These are phyloP conservation scores for Penicillium mononematosum DNA, from an alignment of 495 filamentous ascomycete genomes.

Conservation along the genomic window DNA sequence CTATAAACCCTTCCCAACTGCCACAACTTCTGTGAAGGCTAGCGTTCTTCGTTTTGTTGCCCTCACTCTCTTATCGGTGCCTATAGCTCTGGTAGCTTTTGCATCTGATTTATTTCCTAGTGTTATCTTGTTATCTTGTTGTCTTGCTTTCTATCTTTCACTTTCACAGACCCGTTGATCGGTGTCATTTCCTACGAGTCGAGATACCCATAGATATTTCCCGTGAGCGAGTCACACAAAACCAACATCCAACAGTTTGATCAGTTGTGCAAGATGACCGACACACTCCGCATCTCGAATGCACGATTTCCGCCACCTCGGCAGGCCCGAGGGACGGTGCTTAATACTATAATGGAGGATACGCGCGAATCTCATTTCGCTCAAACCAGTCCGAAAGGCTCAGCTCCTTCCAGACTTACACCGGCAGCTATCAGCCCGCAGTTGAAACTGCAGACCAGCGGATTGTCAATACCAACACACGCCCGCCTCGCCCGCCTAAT, in stretches of 20 bases:
- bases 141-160: constrained; percentile 23
- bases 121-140: constrained; percentile 25
- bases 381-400: constrained; percentile 16
- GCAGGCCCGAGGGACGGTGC: constrained; percentile 68
- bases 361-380: constrained; percentile 36
- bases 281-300: constrained; percentile 58
- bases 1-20: constrained; percentile 27
- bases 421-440: constrained; percentile 28
- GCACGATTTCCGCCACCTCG: constrained; percentile 57
- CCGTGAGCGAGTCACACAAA: constrained; percentile 16
- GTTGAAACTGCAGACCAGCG: constrained; percentile 41
- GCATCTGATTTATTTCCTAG: constrained; percentile 13
- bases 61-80: constrained; percentile 6
- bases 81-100: constrained; percentile 13
- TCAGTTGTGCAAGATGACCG: constrained; percentile 51
- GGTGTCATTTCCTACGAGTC: constrained; percentile 35
- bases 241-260: constrained; percentile 24
- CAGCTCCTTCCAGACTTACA: constrained; percentile 7
- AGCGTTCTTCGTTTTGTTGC: constrained; percentile 29
- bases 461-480: constrained; percentile 33
- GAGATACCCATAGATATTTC: constrained; percentile 41
- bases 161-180: constrained; percentile 42
- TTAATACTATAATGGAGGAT: constrained; percentile 90
- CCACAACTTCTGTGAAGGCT: constrained; percentile 13
- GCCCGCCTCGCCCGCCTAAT: constrained; percentile 32